Percentiles rank a stretch among this genome's conserved stretches.
Evolutionary conservation across 2,329 filamentous ascomycete species (phyloP).

Genomic region (Graphiopsis chlorocephala): DNA sequence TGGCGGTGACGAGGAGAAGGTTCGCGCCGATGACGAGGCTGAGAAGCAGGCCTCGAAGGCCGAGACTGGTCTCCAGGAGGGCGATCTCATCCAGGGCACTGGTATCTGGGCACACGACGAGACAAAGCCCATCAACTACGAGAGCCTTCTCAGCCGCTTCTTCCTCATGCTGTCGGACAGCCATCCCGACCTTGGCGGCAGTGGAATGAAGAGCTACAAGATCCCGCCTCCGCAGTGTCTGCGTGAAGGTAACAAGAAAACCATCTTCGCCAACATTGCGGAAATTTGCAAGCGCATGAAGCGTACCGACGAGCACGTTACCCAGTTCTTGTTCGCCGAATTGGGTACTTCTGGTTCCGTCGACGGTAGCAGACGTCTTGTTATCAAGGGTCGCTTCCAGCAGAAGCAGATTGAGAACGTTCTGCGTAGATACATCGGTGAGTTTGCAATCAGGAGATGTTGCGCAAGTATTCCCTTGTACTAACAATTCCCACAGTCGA

Average conservation of each 20-base stretch:
- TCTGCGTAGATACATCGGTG: conserved; percentile 89
- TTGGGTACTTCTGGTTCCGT: conserved; percentile 96
- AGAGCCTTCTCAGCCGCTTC: conserved; percentile 83
- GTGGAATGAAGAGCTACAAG: conserved; percentile 93
- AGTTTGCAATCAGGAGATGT: conserved; percentile 37
- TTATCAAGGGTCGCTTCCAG: conserved; percentile 99
- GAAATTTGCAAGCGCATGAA: conserved; percentile 99
- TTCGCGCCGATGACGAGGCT: conserved; percentile 48
- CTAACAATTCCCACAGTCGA: conserved; percentile 59
- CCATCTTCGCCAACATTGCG: conserved; percentile 97
- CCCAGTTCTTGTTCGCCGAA: conserved; percentile 94
- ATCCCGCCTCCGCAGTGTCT: conserved; percentile 98
- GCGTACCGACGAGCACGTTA: conserved; percentile 88
- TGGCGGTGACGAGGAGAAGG: conserved; percentile 53
- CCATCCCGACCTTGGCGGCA: conserved; percentile 82
- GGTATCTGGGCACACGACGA: conserved; percentile 87
- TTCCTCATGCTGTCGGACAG: conserved; percentile 92
- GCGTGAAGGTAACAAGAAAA: conserved; percentile 99
- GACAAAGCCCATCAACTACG: conserved; percentile 75
- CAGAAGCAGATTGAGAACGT: conserved; percentile 99
- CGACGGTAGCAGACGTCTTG: conserved; percentile 84
- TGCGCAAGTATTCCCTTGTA: neutral
- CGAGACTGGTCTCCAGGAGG: conserved; percentile 50
- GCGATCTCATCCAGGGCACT: conserved; percentile 82
- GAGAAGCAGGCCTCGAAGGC: conserved; percentile 52